Evolutionary conservation across 192 early-diverging fungal genomes (phyloP).

Genomic region (Coemansia umbellata): DNA sequence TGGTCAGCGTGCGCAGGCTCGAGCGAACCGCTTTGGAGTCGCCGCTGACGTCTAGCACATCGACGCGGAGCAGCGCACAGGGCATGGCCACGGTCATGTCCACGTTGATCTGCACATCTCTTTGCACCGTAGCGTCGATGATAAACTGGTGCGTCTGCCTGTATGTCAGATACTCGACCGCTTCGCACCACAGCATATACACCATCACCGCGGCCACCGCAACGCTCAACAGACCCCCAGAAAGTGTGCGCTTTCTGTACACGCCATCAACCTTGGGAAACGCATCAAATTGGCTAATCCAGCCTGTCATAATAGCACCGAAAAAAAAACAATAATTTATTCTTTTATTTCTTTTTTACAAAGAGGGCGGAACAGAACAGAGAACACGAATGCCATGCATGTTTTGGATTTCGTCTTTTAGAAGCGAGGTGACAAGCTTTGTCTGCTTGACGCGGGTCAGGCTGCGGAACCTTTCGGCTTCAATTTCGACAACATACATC

Average conservation of each 20-base stretch:
- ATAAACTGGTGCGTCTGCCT: conserved; percentile 74
- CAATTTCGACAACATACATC: conserved; percentile 93
- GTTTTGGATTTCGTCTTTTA: conserved; percentile 86
- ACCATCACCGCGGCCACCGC: conserved; percentile 63
- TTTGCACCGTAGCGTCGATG: conserved; percentile 66
- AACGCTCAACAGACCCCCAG: conserved; percentile 74
- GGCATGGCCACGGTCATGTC: conserved; percentile 86
- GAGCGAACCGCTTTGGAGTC: conserved; percentile 10
- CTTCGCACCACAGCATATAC: conserved; percentile 66
- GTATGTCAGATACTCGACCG: conserved; percentile 59
- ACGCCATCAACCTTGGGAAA: conserved; percentile 86
- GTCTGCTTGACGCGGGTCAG: conserved; percentile 84
- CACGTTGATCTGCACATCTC: conserved; percentile 74
- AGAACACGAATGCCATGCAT: conserved; percentile 82
- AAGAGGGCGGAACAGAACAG: conserved; percentile 22
- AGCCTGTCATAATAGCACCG: neutral
- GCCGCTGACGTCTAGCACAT: conserved; percentile 43
- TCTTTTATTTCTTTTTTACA: neutral
- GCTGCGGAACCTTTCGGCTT: conserved; percentile 72
- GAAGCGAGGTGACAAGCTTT: conserved; percentile 77
- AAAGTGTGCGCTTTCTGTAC: conserved; percentile 65
- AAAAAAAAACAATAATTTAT: neutral
- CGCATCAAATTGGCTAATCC: conserved; percentile 59
- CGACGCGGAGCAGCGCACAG: conserved; percentile 54
- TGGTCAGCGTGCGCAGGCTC: conserved; percentile 1